Percentiles rank a stretch among this genome's conserved stretches.
Conservation (phyloP, 2,329 filamentous ascomycete species). For the Monilinia fructigena region DNA sequence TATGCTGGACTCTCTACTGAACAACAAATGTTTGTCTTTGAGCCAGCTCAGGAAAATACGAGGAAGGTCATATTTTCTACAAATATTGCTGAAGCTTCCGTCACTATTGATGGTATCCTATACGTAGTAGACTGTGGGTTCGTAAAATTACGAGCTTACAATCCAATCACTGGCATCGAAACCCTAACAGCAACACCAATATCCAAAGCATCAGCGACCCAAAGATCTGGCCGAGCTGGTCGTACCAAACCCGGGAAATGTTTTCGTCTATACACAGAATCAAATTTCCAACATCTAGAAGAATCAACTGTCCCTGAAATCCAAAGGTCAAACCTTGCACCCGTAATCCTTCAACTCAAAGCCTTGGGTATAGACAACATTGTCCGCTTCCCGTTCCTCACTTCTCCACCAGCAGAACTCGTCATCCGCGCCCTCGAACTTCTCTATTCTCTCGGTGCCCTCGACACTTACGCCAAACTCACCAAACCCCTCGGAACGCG, state of each 20-base stretch:
- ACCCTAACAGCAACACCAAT: conserved; percentile 77
- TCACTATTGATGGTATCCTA: conserved; percentile 89
- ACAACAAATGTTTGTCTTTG: conserved; percentile 93
- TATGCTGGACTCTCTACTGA: conserved; percentile 88
- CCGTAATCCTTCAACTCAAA: conserved; percentile 86
- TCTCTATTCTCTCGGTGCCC: conserved; percentile 78
- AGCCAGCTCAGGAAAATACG: conserved; percentile 74
- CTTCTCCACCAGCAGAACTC: conserved; percentile 78
- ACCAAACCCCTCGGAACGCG: conserved; percentile 82
- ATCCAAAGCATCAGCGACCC: conserved; percentile 89
- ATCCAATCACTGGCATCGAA: conserved; percentile 82
- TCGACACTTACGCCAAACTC: conserved; percentile 87
- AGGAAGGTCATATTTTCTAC: conserved; percentile 92
- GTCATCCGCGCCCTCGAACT: conserved; percentile 84
- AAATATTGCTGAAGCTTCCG: conserved; percentile 94
- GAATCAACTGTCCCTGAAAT: conserved; percentile 84
- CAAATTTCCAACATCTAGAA: conserved; percentile 62
- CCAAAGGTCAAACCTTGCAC: conserved; percentile 85
- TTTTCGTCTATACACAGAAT: conserved; percentile 86
- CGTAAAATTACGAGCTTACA: conserved; percentile 84
- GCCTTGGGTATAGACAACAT: conserved; percentile 95
- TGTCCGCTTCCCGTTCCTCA: conserved; percentile 84
- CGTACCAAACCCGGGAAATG: conserved; percentile 90
- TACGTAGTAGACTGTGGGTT: conserved; percentile 90
- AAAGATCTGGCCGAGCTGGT: conserved; percentile 85